Base-by-base conservation (phyloP, 176 grass and related monocot species). In the Rhynchospora pubera region DNA sequence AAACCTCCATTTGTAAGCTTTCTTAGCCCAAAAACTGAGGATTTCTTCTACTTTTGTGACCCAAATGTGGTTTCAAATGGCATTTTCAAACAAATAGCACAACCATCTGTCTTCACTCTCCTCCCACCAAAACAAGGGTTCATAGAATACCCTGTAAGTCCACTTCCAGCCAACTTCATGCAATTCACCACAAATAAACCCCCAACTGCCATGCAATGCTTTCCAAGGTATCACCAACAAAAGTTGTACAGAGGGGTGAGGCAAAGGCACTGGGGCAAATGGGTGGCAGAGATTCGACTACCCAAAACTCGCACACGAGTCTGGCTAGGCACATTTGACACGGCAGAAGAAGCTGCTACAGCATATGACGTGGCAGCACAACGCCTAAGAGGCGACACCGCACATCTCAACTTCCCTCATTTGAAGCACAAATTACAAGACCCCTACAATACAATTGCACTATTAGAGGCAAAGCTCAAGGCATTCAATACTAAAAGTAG, bases 231-330 rank as follows among this genome's bases (percentile, higher is more conserved):
- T 32, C 60, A 66, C 30, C 79, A 82, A 66, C 79, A 82, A 11
- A 87, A 87, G 60, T 44, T 83, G 44, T 87, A 78, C 59, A 51
- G 85, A 65, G 85, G 85, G 59, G 85, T 87, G 59, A 55, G 85
- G 58, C 85, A 87, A 77, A 50, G 85, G 80, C 85, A 87, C 65
- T 87, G 85, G 85, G 85, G 85, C 43, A 87, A 87, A 77, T 87
- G 85, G 85, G 85, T 87, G 58, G 85, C 85, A n/a, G 85, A 87
- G 85, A 87, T 87, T 53, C 42, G 85, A 1, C 45, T 87, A 28
- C 85, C 85, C 7, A 75, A 79, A 57, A 83, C 71, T 43, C 85
- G 85, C 71, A 83, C 80, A 21, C 57, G 86, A 77, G 86, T 87
- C 26, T 87, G 86, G 86, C 81, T 87, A 14, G 86, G 86, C n/a